Base-by-base conservation (phyloP, 169 alveolate genomes). In the Plasmodium fragile region DNA sequence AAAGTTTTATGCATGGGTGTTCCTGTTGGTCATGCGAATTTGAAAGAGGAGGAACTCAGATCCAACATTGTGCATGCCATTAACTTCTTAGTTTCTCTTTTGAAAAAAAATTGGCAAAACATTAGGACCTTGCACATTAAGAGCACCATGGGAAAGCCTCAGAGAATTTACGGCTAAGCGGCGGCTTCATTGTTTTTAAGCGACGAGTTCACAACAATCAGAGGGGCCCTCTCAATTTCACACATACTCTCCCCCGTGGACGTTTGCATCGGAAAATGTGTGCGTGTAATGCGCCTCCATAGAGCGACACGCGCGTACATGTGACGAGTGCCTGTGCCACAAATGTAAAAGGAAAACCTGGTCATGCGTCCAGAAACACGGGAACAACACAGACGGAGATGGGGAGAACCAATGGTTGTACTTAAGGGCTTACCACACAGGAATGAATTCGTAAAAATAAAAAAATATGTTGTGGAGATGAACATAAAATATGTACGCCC, bases 61-160 rank as follows among this genome's bases (percentile, higher is more conserved):
- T 98, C 99, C 93, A 99, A 99, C 98, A 95, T 99, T 80, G 97
- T 98, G 83, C 97, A 98, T 96, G 98, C 99, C 22, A 98, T 99
- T 95, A 99, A 99, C 99, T 99, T 98, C 98, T 98, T 99, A 92
- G 99, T 98, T 81, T 98, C 99, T 78, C 98, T 99, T 83, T 97
- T 99, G 95, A 99, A 99, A 98, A 99, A 99, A 98, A 99, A 99
- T 95, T 99, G 99, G 99, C 98, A 99, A 96, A 99, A 99, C 95
- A 98, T 99, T 92, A 99, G 98, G 96, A 95, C 99, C 32, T 98
- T 99, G 78, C 99, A 98, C 96, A 98, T 99, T 89, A 99, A 99
- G 98, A 98, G 99, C 92, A 99, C 99, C 95, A 99, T 99, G 99
- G 99, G 99, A 49, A 98, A 98, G 95, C 98, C 99, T 59, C 98